phyloP scores from a whole-genome alignment of 257 asterid species.

The Solanum acaule region DNA sequence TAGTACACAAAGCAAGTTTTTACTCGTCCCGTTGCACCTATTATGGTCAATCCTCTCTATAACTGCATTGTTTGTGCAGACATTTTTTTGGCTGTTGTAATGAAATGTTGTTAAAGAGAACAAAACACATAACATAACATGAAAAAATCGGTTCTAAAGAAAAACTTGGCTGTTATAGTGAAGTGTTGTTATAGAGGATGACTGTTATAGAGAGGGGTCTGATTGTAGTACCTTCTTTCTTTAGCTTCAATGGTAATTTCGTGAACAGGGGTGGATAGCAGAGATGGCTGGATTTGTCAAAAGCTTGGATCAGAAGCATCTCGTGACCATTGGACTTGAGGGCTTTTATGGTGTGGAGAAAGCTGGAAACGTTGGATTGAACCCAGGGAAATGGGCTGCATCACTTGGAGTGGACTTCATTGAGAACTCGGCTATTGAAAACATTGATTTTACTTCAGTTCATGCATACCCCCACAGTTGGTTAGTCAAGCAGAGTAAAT shows the following conservation, averaged over 20 bases:
- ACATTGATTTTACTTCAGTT: constrained; percentile 54
- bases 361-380: constrained; percentile 18
- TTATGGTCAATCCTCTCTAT: neutral
- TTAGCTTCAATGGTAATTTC: neutral
- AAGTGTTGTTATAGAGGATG: neutral
- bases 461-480: constrained; percentile 62
- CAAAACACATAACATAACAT: neutral
- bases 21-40: neutral
- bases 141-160: neutral
- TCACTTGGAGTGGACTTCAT: constrained; percentile 51
- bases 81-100: neutral
- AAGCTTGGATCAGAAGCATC: constrained; percentile 40
- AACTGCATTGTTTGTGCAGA: neutral
- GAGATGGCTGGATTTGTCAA: constrained; percentile 52
- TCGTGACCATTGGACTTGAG: constrained; percentile 45
- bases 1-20: neutral
- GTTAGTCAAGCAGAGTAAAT: constrained; percentile 13
- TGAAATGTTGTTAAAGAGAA: neutral
- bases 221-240: neutral
- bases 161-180: neutral
- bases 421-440: constrained; percentile 30
- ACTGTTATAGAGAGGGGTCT: too few species aligned
- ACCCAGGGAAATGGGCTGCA: constrained; percentile 58
- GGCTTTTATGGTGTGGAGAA: constrained; percentile 37
- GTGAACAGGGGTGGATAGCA: constrained; percentile 35